These are phyloP conservation scores for Colletotrichum tropicale DNA, from an alignment of 2,329 filamentous ascomycete genomes.

Conservation along the genomic window DNA sequence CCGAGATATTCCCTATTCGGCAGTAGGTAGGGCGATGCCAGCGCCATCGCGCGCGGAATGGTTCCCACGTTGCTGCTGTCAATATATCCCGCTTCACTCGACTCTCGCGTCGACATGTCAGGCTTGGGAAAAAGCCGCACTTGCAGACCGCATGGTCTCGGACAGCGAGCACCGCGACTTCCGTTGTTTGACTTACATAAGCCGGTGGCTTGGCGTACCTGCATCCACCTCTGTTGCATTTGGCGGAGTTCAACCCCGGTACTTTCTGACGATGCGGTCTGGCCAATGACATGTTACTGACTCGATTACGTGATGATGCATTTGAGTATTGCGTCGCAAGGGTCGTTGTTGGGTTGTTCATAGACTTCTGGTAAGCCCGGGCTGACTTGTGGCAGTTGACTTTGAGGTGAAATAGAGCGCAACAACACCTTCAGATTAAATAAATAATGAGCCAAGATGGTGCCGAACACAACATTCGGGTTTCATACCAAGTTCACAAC, in stretches of 20 bases:
- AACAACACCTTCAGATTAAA: not conserved
- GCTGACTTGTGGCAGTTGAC: not conserved
- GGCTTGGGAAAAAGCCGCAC: not conserved
- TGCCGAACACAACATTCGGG: not conserved
- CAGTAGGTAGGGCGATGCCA: not conserved
- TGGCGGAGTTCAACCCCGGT: not conserved
- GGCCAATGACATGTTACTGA: slow-evolving; percentile 16
- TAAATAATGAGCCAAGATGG: not conserved
- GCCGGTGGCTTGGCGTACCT: not conserved
- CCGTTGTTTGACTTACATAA: slow-evolving; percentile 12
- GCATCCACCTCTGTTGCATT: not conserved
- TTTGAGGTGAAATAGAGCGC: not conserved
- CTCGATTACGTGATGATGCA: not conserved
- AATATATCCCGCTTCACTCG: not conserved
- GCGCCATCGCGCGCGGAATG: not conserved
- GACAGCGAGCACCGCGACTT: slow-evolving; percentile 1
- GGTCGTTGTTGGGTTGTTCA: not conserved
- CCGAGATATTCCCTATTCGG: not conserved
- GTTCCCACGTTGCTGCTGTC: not conserved
- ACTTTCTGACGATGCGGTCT: not conserved
- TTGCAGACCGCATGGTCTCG: not conserved
- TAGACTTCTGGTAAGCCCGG: not conserved
- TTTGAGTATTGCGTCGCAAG: not conserved
- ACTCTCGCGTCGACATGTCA: not conserved
- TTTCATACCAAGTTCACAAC: not conserved